Base-by-base conservation (phyloP, 176 grass and related monocot species). In the Carex littledalei region DNA sequence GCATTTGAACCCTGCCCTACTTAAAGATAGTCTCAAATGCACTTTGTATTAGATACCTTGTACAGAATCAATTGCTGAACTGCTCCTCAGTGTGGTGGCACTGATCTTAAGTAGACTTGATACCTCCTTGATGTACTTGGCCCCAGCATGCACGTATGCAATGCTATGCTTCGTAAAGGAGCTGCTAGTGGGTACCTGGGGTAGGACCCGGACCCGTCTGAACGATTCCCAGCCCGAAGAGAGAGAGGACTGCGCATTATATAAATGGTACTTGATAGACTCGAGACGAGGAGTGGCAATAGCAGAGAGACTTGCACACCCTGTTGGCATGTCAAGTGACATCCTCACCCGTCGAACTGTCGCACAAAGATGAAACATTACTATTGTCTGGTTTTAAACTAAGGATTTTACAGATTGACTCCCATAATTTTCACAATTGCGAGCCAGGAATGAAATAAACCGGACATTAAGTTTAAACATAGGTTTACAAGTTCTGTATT, bases 121-220 rank as follows among this genome's bases (percentile, higher is more conserved):
- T 47, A 99, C 96, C 84, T 94, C 91, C 86, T 94, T 99, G 76
- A 99, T 88, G 85, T 99, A 99, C 54, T 94, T 91, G 58, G 96
- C 96, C 86, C 96, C 94, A 78, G 96, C 93, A 88, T 95, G 88
- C 91, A 99, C 94, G 80, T 99, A 99, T 80, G 96, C 96, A 86
- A 99, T 86, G 79, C 96, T 95, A 67, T 99, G 96, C 74, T 85
- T 95, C 56, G 89, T 94, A 74, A 99, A 95, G 11, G 96, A 94
- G 86, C 90, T 95, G 64, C 91, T 92, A 84, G 85, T 72, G 60
- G 93, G 90, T 45, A 99, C 59, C 66, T 90, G 91, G 8, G 90
- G 91, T 63, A 92, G 86, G 81, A 94, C 88, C 75, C 92, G 90
- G 60, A 92, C 88, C 89, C 83, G 90, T 65, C 91, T 88, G 86